Evolutionary conservation across 208 protist species (phyloP).

Genomic region (Wallacemonas collosoma): DNA sequence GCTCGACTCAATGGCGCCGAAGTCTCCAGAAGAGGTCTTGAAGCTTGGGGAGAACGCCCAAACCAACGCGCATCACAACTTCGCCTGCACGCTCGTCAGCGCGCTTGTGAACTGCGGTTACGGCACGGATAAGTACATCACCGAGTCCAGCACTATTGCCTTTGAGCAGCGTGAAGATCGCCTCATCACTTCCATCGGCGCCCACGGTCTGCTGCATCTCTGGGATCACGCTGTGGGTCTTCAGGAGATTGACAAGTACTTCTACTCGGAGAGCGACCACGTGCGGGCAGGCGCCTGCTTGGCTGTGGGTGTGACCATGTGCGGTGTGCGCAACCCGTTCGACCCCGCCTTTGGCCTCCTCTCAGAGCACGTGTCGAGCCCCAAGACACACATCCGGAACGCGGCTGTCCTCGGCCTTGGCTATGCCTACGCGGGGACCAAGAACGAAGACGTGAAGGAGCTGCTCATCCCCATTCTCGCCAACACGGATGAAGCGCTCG

Average conservation of each 20-base stretch:
- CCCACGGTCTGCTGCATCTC: slow-evolving; percentile 96
- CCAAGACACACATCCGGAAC: slow-evolving; percentile 81
- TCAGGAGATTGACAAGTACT: slow-evolving; percentile 96
- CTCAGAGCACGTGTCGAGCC: slow-evolving; percentile 65
- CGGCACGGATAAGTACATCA: slow-evolving; percentile 97
- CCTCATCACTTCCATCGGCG: slow-evolving; percentile 96
- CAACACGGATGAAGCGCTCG: slow-evolving; percentile 91
- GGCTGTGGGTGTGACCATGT: slow-evolving; percentile 89
- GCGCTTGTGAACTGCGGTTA: slow-evolving; percentile 95
- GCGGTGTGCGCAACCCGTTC: slow-evolving; percentile 87
- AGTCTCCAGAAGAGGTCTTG: slow-evolving; percentile 98
- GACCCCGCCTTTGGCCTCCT: slow-evolving; percentile 96
- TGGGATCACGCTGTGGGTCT: slow-evolving; percentile 98
- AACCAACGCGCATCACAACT: slow-evolving; percentile 85
- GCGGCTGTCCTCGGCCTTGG: slow-evolving; percentile 96
- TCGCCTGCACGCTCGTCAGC: slow-evolving; percentile 98
- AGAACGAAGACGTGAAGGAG: slow-evolving; percentile 94
- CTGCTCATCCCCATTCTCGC: slow-evolving; percentile 93
- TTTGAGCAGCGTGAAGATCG: slow-evolving; percentile 97
- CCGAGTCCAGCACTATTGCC: slow-evolving; percentile 84
- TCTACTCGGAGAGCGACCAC: slow-evolving; percentile 94
- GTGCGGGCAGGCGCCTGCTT: slow-evolving; percentile 97
- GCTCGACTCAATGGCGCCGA: slow-evolving; percentile 97
- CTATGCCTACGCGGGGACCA: slow-evolving; percentile 97
- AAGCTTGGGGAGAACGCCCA: slow-evolving; percentile 88